Percentiles rank a stretch among this genome's conserved stretches.
Evolutionary conservation across 331 rosid species (phyloP).

Genomic region (Quercus tomentella): DNA sequence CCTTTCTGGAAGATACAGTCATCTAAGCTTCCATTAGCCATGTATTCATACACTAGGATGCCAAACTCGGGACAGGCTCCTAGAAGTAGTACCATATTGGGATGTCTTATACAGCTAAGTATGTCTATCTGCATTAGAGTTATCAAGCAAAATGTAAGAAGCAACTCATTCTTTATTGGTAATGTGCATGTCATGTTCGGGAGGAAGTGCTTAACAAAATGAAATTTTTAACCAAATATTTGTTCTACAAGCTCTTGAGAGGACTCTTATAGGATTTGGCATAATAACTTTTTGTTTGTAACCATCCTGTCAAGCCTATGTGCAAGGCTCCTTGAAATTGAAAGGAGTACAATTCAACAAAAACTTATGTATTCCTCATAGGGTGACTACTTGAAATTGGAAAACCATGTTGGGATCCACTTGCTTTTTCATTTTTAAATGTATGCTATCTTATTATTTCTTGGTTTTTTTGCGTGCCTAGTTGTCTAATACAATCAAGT

Average conservation of each 20-base stretch:
- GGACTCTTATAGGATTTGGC: neutral
- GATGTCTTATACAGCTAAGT: conserved; percentile 90
- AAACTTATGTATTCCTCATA: neutral
- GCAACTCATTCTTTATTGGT: neutral
- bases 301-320: neutral
- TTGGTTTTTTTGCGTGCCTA: neutral
- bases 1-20: conserved; percentile 60
- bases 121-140: conserved; percentile 68
- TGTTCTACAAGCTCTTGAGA: neutral
- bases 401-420: neutral
- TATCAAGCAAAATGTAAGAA: neutral
- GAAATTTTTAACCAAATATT: neutral
- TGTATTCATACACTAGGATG: conserved; percentile 68
- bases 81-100: conserved; percentile 92
- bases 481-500: neutral
- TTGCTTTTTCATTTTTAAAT: neutral
- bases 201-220: neutral
- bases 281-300: neutral
- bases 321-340: neutral
- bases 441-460: neutral
- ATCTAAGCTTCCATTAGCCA: conserved; percentile 94
- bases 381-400: no score
- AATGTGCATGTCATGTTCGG: neutral
- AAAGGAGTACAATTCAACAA: neutral
- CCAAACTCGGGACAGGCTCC: conserved; percentile 98